Evolutionary conservation across 1,139 yeast species (phyloP), one percentile per base, ranked within the genome.

Genomic region (Waltiozyma sp.): DNA sequence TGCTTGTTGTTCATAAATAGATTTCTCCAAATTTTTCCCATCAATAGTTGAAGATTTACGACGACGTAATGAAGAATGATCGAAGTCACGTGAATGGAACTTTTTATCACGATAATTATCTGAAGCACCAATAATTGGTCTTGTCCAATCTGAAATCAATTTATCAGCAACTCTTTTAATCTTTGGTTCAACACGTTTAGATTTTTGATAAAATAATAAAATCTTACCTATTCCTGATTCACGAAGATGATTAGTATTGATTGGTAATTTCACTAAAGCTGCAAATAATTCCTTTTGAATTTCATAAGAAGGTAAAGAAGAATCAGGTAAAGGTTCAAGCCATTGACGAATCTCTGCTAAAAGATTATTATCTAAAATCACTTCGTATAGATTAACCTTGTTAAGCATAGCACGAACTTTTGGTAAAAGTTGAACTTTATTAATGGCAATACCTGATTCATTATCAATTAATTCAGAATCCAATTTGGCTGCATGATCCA

Each of bases 281-380:
- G 69, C 68, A 53, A 93, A 84, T 53, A 93, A 68, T 45, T 84
- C 91, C 61, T 84, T 86, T 62, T 93, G 98, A 51, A 93, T 89
- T 62, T 89, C 95, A 64, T 85, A 91, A 1, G 96, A 93, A 14
- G 99, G 99, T 66, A 93, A 72, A 8, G 96, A 87, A 39, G 95
- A 95, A 68, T 93, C 98, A 2, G 98, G 98, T 53, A 93, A 72
- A 38, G 99, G 99, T 62, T 93, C 99, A 47, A 93, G 72, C 99
- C 99, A 93, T 60, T 87, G 80, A 54, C 97, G 75, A 36, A 93
- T 91, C 41, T 96, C 93, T 57, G 91, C 96, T 51, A 93, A 71
- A 56, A 93, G 66, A 62, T 93, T 93, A 62, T 91, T 93, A 66
- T 93, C 99, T 56, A 93, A 72, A 44, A 93, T 86, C 15, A 96